Base-by-base conservation (phyloP, 2,329 filamentous ascomycete genomes). In the Lasiodiplodia theobromae region DNA sequence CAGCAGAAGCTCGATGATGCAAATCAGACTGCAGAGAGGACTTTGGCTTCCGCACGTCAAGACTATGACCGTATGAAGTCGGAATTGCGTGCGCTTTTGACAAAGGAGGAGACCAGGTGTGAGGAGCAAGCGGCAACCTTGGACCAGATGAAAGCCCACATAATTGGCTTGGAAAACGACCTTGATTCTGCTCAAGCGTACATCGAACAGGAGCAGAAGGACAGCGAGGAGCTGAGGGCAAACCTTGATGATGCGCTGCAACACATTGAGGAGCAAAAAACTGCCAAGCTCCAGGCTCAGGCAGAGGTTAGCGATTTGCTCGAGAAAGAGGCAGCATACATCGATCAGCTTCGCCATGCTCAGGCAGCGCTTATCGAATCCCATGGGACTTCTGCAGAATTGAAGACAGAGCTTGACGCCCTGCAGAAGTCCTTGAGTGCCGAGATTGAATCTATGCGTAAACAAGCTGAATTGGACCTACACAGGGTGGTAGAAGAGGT, bases 21-120 rank as follows among this genome's bases (percentile, higher is more conserved):
- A 14, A 78, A 75, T 4, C 71, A 69, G 21, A 70, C 76, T 25
- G 80, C 77, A 3, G 74, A 79, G 10, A 74, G 79, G 12, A 68
- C 71, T 16, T 56, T 78, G 6, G 63, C 58, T 18, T 67, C 71
- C 44, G 67, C 73, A 72, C 60, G 73, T n/a, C 72, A 77, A 54
- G 69, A 69, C 0, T 73, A 72, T 53, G 70, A 72, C n/a, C 58
- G 60, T 10, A 75, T 75, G 68, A 82, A 87, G 54, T 70, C 86
- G 3, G 72, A 74, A 38, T 56, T 77, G 16, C 75, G 68, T 37
- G 76, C 76, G 4, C 72, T 68, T 34, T 25, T 71, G 18, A 80
- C 79, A 23, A 83, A 81, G 68, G 80, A 85, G 38, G 83, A 85
- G 67, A 75, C 77, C 6, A 66, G 84, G 4, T 82, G 25, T 47